Percentiles rank a stretch among this genome's conserved stretches.
Evolutionary conservation across 1,284 basidiomycete genomes (phyloP).

Genomic region (Wolfiporia cocos): DNA sequence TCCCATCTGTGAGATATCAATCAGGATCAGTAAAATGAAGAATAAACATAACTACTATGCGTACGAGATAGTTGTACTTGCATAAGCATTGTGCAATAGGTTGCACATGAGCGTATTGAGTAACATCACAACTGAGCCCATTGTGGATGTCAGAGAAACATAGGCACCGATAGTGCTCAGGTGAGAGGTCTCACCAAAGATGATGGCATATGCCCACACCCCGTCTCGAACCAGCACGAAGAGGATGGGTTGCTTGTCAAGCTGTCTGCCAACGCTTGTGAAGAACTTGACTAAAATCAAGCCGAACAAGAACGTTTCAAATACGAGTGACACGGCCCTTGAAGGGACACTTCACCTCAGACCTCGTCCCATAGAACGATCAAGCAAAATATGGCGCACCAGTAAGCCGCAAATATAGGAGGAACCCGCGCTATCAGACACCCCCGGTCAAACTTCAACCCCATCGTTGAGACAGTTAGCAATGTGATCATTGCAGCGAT

Average conservation of each 20-base stretch:
- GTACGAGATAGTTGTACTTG: conserved; percentile 3
- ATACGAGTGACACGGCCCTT: conserved; percentile 11
- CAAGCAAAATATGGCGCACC: conserved; percentile 5
- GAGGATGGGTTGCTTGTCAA: conserved; percentile 7
- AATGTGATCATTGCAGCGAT: conserved; percentile 11
- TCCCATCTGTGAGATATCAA: conserved; percentile 8
- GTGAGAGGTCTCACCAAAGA: conserved; percentile 14
- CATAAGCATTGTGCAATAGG: conserved; percentile 2
- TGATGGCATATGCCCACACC: conserved; percentile 16
- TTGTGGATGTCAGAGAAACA: no score
- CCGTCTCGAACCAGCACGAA: conserved; percentile 16
- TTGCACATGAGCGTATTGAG: conserved; percentile 3
- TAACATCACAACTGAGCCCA: conserved; percentile 7
- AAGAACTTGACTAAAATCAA: conserved; percentile 10
- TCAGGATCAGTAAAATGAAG: no score
- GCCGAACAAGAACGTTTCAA: conserved; percentile 11
- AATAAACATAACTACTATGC: no score
- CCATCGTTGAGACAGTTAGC: conserved; percentile 8
- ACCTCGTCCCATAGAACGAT: neutral
- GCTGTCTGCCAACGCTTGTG: conserved; percentile 1
- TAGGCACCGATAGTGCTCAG: no score
- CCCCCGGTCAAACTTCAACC: conserved; percentile 7
- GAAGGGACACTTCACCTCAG: neutral
- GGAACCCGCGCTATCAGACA: conserved; percentile 12
- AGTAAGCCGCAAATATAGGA: conserved; percentile 8